Evolutionary conservation across 2,329 filamentous ascomycete genomes (phyloP), one percentile per base, ranked within the genome.

Genomic region (Colletotrichum incanum): DNA sequence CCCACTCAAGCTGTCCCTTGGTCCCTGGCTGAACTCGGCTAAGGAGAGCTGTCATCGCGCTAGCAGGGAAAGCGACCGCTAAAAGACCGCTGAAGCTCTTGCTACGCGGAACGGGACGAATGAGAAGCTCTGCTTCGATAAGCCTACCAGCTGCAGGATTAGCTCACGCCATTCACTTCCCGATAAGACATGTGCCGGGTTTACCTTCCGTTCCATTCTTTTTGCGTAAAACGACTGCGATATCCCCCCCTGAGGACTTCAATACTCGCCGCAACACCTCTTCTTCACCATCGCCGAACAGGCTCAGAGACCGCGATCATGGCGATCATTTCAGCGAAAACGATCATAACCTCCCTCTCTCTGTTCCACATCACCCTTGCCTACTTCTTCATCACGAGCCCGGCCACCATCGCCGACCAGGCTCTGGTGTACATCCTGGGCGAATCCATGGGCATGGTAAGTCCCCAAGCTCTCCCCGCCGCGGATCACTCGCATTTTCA

Each of bases 311-410:
- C 34, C 47, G 61, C 28, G 37, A 86, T 65, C 73, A 98, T 98
- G 95, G 93, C 91, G 41, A 86, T 97, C 80, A 88, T 98, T 78
- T 95, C 94, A 2, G 91, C 92, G 73, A 93, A 89, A 79, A 94
- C 92, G 11, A 92, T 98, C 81, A 92, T 98, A 77, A 93, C 93
- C 76, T 92, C 91, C 64, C 85, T 98, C 76, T 93, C 93, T 76
- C 89, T 97, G 80, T 94, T 96, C 85, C 94, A 98, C 84, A 83
- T 98, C 75, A 94, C 93, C 7, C 86, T 96, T 60, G 94, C 92
- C 77, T 95, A 92, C 83, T 94, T 96, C 85, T 93, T 98, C 84
- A 87, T 97, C 77, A 92, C 90, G 52, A 91, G 88, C 71, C 95
- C 95, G 7, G 84, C 85, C 73, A 87, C 89, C 54, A 87, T 98